Percentiles rank a stretch among this genome's conserved stretches.
Evolutionary conservation across 1,284 basidiomycete genomes (phyloP).

Genomic region (Cystobasidium slooffiae): DNA sequence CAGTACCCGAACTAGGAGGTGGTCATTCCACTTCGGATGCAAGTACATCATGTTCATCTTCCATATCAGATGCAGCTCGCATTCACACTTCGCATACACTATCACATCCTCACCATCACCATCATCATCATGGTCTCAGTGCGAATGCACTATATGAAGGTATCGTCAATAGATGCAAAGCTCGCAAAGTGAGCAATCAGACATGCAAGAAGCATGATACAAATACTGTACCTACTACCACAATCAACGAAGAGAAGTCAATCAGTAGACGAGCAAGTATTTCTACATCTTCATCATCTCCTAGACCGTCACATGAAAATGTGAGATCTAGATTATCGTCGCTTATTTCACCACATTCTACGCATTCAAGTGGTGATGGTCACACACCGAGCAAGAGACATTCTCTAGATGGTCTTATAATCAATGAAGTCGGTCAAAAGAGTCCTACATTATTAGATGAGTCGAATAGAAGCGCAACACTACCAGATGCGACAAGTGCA

Average conservation of each 20-base stretch:
- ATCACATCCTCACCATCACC: not conserved
- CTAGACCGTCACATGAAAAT: not conserved
- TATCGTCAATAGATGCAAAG: constrained; percentile 3
- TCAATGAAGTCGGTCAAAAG: not conserved
- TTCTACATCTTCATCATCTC: not conserved
- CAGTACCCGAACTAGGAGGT: not conserved
- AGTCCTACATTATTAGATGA: not conserved
- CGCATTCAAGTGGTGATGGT: not conserved
- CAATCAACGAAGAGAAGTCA: not conserved
- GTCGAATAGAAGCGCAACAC: constrained; percentile 1
- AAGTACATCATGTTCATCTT: constrained; percentile 6
- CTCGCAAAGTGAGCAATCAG: not conserved
- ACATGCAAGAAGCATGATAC: not conserved
- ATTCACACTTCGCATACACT: not conserved
- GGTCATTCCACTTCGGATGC: not conserved
- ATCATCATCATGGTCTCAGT: not conserved
- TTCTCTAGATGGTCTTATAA: no score
- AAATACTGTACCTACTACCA: not conserved
- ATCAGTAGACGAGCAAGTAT: not conserved
- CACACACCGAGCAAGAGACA: no score
- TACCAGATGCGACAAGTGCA: not conserved
- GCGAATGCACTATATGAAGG: constrained; percentile 1
- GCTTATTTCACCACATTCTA: constrained; percentile 9
- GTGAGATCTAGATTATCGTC: constrained; percentile 2
- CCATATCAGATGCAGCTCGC: not conserved